Evolutionary conservation across 2,329 filamentous ascomycete species (phyloP), one percentile per base, ranked within the genome.

Genomic region (Stachybotrys elegans): DNA sequence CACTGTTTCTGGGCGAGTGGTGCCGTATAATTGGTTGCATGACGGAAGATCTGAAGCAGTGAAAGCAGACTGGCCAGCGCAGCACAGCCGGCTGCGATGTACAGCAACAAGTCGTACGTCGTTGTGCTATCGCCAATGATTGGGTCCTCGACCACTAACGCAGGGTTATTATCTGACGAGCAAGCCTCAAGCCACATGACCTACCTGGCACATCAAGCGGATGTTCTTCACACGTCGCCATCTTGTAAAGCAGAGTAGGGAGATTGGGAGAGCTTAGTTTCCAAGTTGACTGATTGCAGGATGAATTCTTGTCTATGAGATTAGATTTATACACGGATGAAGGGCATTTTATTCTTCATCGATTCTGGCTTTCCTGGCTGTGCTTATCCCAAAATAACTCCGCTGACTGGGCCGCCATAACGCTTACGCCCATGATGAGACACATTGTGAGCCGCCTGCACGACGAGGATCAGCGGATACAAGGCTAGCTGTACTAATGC

Each of bases 11-110:
- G 79, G 60, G 82, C 77, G 44, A 67, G 61, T 6, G 78, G 78
- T 44, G 78, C 78, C 21, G 78, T 81, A 57, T 83, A 83, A 61
- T 82, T 72, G 16, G 69, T 51, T 22, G 78, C 77, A 66, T 83
- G 79, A 67, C 74, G 73, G 60, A 66, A 76, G 48, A 81, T 75
- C 29, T 82, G 67, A 51, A 72, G 79, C 40, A 81, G 60, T 44
- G 78, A 80, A 32, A 76, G 58, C 36, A 70, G 42, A n/a, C 73
- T 69, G 31, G 79, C 69, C 23, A 81, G 59, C 45, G 76, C 57
- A 5, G 76, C 69, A 40, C 67, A 70, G 37, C 60, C 67, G 35
- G 68, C 74, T 21, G 67, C 66, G 35, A 81, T 69, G 47, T 79
- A 66, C 47, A 78, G 62, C 25, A 76, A 75, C 23, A 81, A 62